Evolutionary conservation across 2,329 filamentous ascomycete genomes (phyloP), one percentile per base, ranked within the genome.

Genomic region (Calonectria multiphialidica): DNA sequence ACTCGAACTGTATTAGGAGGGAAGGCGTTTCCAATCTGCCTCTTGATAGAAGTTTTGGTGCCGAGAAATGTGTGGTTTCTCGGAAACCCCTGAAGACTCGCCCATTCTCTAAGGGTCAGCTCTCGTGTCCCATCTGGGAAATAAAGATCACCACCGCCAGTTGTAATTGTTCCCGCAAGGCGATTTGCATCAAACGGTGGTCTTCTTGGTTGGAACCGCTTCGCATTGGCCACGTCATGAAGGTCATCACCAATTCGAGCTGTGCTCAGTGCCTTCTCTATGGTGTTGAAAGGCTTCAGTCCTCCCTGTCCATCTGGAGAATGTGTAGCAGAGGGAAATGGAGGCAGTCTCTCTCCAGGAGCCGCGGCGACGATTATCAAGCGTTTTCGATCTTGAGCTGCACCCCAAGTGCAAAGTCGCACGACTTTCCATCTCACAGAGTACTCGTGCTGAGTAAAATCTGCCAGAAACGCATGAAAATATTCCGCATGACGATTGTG

Each of bases 21-120:
- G 18, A 96, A 95, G 0, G 94, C 94, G 78, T 97, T 96, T 0
- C 94, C 94, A 74, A 96, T 94, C 80, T 95, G 93, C 74, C 86
- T 88, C 75, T 89, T 89, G 18, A 90, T 83, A 16, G 79, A 81
- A 0, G 81, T 83, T 21, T 82, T 80, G 0, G 81, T 84, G 0
- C 83, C 83, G 0, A 83, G 72, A 77, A 96, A 96, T 0, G 81
- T 80, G 79, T 94, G 93, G 2, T 84, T 79, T 0, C 83, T 72
- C 0, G 93, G 93, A 65, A 97, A 97, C 0, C 92, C 92, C 74
- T 95, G 93, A 0, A 97, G 80, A 2, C 87, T 87, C 0, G 94
- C 93, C 28, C 90, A 87, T 79, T 97, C 95, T 1, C 92, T 87
- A 5, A 90, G 80, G 0, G 93, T 96, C 59, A 93, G 93, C 0